These are phyloP conservation scores for Aspergillus thermomutatus DNA, from an alignment of 2,329 filamentous ascomycete species.

Conservation along the genomic window DNA sequence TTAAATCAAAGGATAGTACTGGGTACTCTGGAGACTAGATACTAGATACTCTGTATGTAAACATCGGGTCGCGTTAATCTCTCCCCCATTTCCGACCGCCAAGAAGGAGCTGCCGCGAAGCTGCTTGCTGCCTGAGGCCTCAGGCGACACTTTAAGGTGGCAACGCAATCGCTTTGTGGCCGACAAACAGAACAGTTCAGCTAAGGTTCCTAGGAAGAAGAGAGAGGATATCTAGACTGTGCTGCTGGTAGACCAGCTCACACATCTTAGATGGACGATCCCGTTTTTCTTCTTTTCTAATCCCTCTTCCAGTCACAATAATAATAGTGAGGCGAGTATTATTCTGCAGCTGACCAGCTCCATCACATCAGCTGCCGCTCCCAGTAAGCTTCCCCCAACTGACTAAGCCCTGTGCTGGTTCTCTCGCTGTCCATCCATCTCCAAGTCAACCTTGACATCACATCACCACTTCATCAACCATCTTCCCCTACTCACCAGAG, in stretches of 20 bases:
- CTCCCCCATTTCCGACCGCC: not conserved
- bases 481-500: constrained; percentile 11
- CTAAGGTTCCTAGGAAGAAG: not conserved
- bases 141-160: not conserved
- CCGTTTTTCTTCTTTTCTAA: not conserved
- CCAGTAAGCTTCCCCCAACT: constrained; percentile 22
- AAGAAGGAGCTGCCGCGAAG: constrained; percentile 1
- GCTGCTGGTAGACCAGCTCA: no score
- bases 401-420: constrained; percentile 34
- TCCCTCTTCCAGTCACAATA: not conserved
- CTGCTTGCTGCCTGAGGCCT: constrained; percentile 3
- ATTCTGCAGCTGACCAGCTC: constrained; percentile 17
- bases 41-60: not conserved
- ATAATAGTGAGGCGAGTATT: constrained; percentile 1
- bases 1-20: not conserved
- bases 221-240: not conserved
- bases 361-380: constrained; percentile 4
- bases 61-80: not conserved
- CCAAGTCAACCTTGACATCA: constrained; percentile 36
- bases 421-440: constrained; percentile 29
- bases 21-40: not conserved
- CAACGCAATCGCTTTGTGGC: not conserved
- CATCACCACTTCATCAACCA: constrained; percentile 31
- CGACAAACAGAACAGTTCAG: not conserved
- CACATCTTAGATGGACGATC: not conserved